Conservation (phyloP, 805 yeast species). For the Naumovozyma castellii region DNA sequence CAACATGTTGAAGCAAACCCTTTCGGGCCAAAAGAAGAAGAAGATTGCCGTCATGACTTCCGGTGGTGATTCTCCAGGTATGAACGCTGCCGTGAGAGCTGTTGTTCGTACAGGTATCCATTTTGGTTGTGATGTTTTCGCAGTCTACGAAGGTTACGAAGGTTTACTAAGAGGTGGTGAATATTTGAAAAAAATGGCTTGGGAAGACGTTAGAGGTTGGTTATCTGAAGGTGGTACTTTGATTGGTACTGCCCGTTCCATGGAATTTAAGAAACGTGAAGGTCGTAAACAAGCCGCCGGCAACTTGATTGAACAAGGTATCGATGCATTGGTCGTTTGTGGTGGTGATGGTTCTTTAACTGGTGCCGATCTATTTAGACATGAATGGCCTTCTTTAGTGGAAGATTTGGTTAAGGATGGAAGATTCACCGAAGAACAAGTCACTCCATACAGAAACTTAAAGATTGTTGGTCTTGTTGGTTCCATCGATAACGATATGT, state of each 20-base stretch:
- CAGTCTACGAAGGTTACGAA: constrained; percentile 88
- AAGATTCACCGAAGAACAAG: constrained; percentile 49
- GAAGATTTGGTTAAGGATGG: constrained; percentile 54
- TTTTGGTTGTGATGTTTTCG: constrained; percentile 83
- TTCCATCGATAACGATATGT: constrained; percentile 96
- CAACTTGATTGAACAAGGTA: constrained; percentile 77
- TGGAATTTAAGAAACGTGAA: constrained; percentile 71
- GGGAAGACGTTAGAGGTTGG: constrained; percentile 96
- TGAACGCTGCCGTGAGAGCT: constrained; percentile 94
- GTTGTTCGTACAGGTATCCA: constrained; percentile 87
- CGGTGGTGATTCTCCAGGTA: constrained; percentile 98
- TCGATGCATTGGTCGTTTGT: constrained; percentile 90
- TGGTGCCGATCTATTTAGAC: constrained; percentile 90
- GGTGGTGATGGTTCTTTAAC: constrained; percentile 99
- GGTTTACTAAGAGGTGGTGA: constrained; percentile 87
- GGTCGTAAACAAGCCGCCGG: constrained; percentile 81
- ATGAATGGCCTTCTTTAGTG: constrained; percentile 88
- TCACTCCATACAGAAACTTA: constrained; percentile 54
- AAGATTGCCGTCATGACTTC: constrained; percentile 91
- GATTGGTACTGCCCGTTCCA: constrained; percentile 93
- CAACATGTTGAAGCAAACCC: constrained; percentile 12
- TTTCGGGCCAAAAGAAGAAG: constrained; percentile 18
- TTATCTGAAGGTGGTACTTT: constrained; percentile 87
- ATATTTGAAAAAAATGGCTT: constrained; percentile 63
- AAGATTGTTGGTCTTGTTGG: constrained; percentile 93